These are phyloP conservation scores for Exsudoporus frostii DNA, from an alignment of 768 basidiomycete genomes.

Conservation along the genomic window DNA sequence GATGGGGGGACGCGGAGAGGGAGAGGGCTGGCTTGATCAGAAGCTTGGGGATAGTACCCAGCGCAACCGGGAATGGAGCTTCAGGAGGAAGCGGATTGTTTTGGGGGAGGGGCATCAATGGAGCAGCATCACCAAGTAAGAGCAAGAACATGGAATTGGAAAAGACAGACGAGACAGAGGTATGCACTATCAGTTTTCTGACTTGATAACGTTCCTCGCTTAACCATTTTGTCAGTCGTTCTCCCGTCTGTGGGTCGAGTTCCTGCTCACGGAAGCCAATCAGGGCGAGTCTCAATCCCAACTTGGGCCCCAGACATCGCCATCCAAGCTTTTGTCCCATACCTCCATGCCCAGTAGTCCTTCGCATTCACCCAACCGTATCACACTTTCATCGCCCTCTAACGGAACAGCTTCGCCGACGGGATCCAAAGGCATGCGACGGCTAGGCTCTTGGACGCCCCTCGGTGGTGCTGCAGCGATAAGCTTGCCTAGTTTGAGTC, in stretches of 20 bases:
- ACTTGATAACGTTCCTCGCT: background rate
- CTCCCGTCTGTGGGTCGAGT: constrained; percentile 97
- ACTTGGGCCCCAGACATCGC: constrained; percentile 11
- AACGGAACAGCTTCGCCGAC: constrained; percentile 19
- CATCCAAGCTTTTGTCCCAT: constrained; percentile 27
- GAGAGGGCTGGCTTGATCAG: constrained; percentile 72
- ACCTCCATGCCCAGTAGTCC: constrained; percentile 40
- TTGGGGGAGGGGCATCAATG: constrained; percentile 23
- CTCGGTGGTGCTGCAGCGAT: constrained; percentile 29
- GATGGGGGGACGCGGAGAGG: constrained; percentile 87
- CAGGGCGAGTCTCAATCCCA: constrained; percentile 33
- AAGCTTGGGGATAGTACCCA: constrained; percentile 50
- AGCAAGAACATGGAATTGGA: constrained; percentile 55
- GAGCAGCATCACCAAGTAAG: constrained; percentile 28
- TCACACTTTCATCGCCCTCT: background rate
- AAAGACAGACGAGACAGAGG: constrained; percentile 84
- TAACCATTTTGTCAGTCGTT: constrained; percentile 64
- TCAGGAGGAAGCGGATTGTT: constrained; percentile 20
- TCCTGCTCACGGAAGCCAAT: constrained; percentile 87
- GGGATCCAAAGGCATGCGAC: constrained; percentile 31
- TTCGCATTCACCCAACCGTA: constrained; percentile 21
- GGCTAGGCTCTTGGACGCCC: constrained; percentile 38
- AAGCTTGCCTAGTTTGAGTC: constrained; percentile 39
- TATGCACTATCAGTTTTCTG: constrained; percentile 28
- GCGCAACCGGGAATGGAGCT: constrained; percentile 18